phyloP scores from a whole-genome alignment of 352 stramenopile species.

The Globisporangium iwayamae region DNA sequence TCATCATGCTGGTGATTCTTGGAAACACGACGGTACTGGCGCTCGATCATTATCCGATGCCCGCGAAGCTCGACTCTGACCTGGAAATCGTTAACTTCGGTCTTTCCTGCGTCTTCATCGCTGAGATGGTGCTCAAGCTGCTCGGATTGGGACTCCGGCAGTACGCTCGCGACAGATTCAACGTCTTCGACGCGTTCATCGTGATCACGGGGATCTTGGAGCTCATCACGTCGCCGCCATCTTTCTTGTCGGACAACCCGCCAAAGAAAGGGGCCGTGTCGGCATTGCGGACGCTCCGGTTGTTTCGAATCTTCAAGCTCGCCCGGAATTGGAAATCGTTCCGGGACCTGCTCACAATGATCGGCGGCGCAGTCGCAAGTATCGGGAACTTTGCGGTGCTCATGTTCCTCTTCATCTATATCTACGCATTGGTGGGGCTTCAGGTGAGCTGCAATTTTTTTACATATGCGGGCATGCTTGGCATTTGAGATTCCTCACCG shows the following conservation, averaged over 20 bases:
- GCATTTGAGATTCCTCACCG: not conserved
- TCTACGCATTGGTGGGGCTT: slow-evolving; percentile 89
- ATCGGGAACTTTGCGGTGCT: slow-evolving; percentile 94
- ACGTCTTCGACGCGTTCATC: slow-evolving; percentile 86
- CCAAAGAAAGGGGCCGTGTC: slow-evolving; percentile 68
- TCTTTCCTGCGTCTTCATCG: slow-evolving; percentile 68
- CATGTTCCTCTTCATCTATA: slow-evolving; percentile 95
- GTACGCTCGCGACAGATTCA: slow-evolving; percentile 79
- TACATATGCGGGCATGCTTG: not conserved
- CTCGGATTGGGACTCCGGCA: slow-evolving; percentile 68
- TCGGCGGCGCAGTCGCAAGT: slow-evolving; percentile 88
- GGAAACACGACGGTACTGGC: slow-evolving; percentile 81
- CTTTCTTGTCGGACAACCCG: slow-evolving; percentile 56
- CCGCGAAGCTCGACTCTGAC: slow-evolving; percentile 34
- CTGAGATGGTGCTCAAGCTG: slow-evolving; percentile 83
- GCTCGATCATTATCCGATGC: slow-evolving; percentile 84
- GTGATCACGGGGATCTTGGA: slow-evolving; percentile 76
- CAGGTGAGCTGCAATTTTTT: slow-evolving; percentile 36
- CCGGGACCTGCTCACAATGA: slow-evolving; percentile 89
- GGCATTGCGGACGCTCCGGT: slow-evolving; percentile 84
- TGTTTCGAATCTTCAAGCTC: slow-evolving; percentile 95
- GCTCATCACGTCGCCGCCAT: slow-evolving; percentile 58
- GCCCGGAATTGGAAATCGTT: slow-evolving; percentile 90
- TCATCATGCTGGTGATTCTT: slow-evolving; percentile 79
- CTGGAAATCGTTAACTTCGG: slow-evolving; percentile 80